phyloP scores from a whole-genome alignment of 1,139 yeast genomes.

The Hyphopichia buzzinii region DNA sequence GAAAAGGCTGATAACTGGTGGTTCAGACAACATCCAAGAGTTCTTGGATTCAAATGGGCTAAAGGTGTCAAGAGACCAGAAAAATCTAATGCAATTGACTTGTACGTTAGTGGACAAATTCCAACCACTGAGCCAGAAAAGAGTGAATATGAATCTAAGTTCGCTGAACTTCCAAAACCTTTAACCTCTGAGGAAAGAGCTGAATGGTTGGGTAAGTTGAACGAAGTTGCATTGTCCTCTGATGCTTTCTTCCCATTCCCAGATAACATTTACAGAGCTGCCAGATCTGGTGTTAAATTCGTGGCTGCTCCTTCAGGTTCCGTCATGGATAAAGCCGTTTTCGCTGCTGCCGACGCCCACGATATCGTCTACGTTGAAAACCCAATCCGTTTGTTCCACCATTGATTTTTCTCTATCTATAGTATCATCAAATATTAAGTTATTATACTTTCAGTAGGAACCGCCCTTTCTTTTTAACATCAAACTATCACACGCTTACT shows the following conservation, averaged over 20 bases:
- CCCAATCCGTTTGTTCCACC: conserved; percentile 97
- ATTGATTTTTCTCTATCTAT: too few species aligned
- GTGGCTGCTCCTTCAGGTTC: conserved; percentile 97
- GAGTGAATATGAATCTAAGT: conserved; percentile 87
- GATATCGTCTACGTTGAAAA: conserved; percentile 89
- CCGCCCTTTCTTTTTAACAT: too few species aligned
- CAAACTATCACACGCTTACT: neutral
- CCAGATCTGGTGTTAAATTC: conserved; percentile 90
- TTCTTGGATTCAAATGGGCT: conserved; percentile 92
- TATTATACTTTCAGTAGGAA: too few species aligned
- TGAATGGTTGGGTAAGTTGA: conserved; percentile 80
- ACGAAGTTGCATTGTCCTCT: conserved; percentile 85
- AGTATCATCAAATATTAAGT: too few species aligned
- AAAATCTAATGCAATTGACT: conserved; percentile 95
- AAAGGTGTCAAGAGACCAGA: conserved; percentile 98
- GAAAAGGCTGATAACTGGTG: conserved; percentile 99
- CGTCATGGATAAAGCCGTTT: conserved; percentile 95
- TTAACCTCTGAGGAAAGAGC: conserved; percentile 78
- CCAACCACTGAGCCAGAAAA: conserved; percentile 93
- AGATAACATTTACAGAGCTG: conserved; percentile 97
- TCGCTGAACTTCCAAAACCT: conserved; percentile 78
- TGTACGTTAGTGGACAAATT: conserved; percentile 85
- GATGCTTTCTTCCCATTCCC: conserved; percentile 99
- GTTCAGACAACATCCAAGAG: conserved; percentile 97
- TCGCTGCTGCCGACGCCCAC: conserved; percentile 90